Conservation (phyloP, 495 filamentous ascomycete genomes). For the Glutinoglossum americanum region DNA sequence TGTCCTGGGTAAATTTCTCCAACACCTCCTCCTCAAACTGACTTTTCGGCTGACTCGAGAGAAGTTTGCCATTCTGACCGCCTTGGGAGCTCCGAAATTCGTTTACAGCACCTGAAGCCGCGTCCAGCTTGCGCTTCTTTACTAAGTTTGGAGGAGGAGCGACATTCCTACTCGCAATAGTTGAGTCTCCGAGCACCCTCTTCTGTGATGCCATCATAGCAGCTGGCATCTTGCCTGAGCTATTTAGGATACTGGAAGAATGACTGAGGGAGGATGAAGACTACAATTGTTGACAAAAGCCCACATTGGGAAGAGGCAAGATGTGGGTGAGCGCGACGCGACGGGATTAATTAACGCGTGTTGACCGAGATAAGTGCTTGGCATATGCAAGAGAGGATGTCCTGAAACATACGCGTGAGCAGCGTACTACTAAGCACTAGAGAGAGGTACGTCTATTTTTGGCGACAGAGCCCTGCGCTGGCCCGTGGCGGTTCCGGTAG, state of each 20-base stretch:
- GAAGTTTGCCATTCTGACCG: conserved; percentile 34
- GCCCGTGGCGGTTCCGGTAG: neutral
- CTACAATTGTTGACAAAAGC: neutral
- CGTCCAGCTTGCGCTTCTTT: conserved; percentile 67
- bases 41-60: conserved; percentile 72
- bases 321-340: neutral
- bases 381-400: neutral
- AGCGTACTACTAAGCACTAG: neutral
- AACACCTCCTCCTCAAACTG: conserved; percentile 85
- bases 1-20: conserved; percentile 86
- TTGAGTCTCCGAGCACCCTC: conserved; percentile 36
- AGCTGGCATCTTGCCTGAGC: conserved; percentile 23
- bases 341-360: neutral
- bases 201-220: conserved; percentile 29
- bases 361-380: neutral
- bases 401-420: neutral
- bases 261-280: neutral
- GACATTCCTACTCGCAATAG: conserved; percentile 27
- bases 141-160: conserved; percentile 23
- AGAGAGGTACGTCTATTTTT: neutral
- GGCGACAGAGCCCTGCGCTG: neutral
- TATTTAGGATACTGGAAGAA: neutral
- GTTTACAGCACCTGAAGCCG: conserved; percentile 27
- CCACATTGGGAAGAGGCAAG: neutral
- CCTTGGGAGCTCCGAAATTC: conserved; percentile 37